Evolutionary conservation across 192 early-diverging fungal genomes (phyloP).

Genomic region (Backusella australiensis): DNA sequence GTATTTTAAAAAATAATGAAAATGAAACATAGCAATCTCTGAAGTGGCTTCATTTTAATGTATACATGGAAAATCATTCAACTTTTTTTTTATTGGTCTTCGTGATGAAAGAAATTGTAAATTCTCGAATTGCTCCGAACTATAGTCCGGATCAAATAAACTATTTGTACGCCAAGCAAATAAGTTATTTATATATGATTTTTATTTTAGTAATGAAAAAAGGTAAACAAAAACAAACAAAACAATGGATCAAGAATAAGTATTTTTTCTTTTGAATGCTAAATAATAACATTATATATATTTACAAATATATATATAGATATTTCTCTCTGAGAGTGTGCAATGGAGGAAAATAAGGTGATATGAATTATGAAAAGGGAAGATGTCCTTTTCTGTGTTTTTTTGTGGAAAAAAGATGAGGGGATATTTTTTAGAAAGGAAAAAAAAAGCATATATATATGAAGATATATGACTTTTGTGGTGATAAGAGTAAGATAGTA

Average conservation of each 20-base stretch:
- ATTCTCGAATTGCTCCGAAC: background rate
- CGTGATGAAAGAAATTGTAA: background rate
- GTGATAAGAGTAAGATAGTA: background rate
- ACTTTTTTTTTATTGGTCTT: background rate
- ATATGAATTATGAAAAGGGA: background rate
- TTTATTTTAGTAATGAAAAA: background rate
- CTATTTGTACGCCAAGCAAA: background rate
- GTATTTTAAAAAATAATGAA: no score
- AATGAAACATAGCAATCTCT: no score
- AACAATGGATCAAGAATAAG: background rate
- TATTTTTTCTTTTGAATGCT: background rate
- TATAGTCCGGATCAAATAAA: background rate
- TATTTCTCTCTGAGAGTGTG: background rate
- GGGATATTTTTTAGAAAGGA: background rate
- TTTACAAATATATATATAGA: background rate
- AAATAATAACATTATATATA: background rate
- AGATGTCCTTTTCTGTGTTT: background rate
- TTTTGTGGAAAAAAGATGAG: background rate
- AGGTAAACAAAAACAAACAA: background rate
- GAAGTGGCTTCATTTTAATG: background rate
- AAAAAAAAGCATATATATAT: background rate
- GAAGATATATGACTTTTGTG: background rate
- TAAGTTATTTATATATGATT: background rate
- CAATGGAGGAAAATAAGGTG: background rate
- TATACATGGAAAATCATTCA: background rate